Evolutionary conservation across 2,329 filamentous ascomycete species (phyloP), one percentile per base, ranked within the genome.

Genomic region (Venturia carpophila): DNA sequence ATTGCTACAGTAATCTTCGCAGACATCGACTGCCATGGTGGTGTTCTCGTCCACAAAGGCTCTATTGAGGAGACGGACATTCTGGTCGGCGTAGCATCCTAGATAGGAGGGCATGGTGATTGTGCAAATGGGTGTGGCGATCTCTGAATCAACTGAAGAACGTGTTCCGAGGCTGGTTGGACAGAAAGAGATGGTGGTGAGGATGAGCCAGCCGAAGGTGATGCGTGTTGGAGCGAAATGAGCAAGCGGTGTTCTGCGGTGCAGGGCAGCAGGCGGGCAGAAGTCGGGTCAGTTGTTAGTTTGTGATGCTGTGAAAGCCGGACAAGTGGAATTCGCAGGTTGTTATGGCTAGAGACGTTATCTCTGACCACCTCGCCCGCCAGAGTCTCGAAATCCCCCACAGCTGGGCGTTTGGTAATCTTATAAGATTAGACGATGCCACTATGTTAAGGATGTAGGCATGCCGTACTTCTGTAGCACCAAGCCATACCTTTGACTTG

Each of bases 1-100:
- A 42, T 15, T 39, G 30, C 56, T n/a, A 39, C 64, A 65, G 21
- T 27, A 63, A n/a, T 37, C 30, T 7, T 58, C 30, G 41, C 64
- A 65, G 47, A 27, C 21, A 21, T 7, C 21, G 47, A 15, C 47
- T 15, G 47, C 5, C 47, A 52, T 52, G 47, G 47, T 30, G 21
- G 47, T 30, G 21, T 27, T 30, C 17, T 24, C 15, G 21, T 27
- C 21, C 5, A 21, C 21, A 21, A 27, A 27, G 9, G 24, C 47
- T 15, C 47, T 21, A 52, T 52, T 21, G 47, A 52, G 47, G 27
- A 52, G 47, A 52, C 47, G 47, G 9, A 10, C 21, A 1, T 52
- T 10, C 4, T 27, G 24, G 21, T 52, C 47, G 47, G 7, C 7
- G 11, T 52, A 52, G 10, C 47, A 52, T 15, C 47, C 47, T 9